Conservation (phyloP, 208 protist genomes). For the Naegleria gruberi region DNA sequence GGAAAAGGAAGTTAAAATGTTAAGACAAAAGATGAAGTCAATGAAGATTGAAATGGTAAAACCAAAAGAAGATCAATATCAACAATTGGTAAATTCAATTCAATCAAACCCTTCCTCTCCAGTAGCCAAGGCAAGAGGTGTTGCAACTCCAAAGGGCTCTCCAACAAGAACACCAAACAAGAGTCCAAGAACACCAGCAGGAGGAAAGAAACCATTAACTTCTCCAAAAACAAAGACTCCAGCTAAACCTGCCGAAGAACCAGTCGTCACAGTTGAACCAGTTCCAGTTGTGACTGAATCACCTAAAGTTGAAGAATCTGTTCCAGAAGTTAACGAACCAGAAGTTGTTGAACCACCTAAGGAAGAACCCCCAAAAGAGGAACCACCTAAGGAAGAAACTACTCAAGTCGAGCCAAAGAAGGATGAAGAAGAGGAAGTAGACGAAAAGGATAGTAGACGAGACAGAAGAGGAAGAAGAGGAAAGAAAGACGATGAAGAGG, state of each 20-base stretch:
- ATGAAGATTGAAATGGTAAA: background rate
- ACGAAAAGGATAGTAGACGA: background rate
- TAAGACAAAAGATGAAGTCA: background rate
- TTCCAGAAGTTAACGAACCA: background rate
- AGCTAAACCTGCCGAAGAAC: too few species aligned
- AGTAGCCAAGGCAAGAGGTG: background rate
- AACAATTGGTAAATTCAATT: background rate
- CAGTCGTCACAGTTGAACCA: too few species aligned
- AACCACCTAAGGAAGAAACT: background rate
- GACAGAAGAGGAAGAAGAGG: slow-evolving; percentile 4
- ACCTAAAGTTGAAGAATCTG: background rate
- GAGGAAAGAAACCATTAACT: background rate
- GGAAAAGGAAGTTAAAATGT: slow-evolving; percentile 10
- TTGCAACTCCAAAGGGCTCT: background rate
- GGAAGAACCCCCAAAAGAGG: background rate
- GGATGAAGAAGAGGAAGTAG: background rate
- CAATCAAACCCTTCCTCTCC: background rate
- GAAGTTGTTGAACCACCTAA: background rate
- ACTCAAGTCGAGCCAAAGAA: background rate
- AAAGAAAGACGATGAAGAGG: background rate
- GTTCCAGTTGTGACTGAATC: background rate
- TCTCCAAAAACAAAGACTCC: background rate
- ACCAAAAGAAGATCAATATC: background rate
- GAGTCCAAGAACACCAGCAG: background rate
- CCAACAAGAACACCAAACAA: background rate